These are phyloP conservation scores for Fusarium torreyae DNA, from an alignment of 2,329 filamentous ascomycete genomes.

Conservation along the genomic window DNA sequence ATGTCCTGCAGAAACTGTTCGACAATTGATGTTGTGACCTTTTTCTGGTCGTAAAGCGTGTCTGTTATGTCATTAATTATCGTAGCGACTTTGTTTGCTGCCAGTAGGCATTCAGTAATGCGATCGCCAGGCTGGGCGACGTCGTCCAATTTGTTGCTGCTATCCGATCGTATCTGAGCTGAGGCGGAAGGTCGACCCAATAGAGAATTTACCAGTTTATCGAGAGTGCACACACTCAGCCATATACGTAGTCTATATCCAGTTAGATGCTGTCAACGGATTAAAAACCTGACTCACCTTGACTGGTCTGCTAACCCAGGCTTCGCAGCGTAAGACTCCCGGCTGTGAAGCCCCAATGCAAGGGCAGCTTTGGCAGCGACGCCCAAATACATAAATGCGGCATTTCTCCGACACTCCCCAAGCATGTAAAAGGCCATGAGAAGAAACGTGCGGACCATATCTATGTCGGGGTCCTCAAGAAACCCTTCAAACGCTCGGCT, in stretches of 20 bases:
- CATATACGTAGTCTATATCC: constrained; percentile 53
- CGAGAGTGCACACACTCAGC: constrained; percentile 57
- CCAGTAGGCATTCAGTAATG: constrained; percentile 54
- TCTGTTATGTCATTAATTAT: constrained; percentile 63
- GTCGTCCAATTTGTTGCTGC: constrained; percentile 24
- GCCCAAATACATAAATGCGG: constrained; percentile 75
- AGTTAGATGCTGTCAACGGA: not conserved
- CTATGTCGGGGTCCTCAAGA: constrained; percentile 47
- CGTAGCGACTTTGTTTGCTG: constrained; percentile 59
- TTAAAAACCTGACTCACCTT: constrained; percentile 23
- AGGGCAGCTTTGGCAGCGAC: constrained; percentile 71
- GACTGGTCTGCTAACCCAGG: constrained; percentile 34
- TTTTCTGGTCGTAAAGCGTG: constrained; percentile 59
- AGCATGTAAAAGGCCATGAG: constrained; percentile 83
- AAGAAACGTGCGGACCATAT: constrained; percentile 47
- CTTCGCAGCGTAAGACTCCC: constrained; percentile 42
- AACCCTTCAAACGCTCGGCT: constrained; percentile 42
- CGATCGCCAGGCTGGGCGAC: constrained; percentile 34
- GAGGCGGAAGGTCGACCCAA: constrained; percentile 57
- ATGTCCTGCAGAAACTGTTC: constrained; percentile 60
- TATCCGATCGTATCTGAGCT: constrained; percentile 32
- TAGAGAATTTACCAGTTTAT: constrained; percentile 58
- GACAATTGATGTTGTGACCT: constrained; percentile 52
- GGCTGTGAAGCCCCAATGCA: constrained; percentile 67
- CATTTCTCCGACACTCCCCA: constrained; percentile 72